Evolutionary conservation across 371 early-diverging fungal species (phyloP).

Genomic region (Amoeboaphelidium protococcarum): DNA sequence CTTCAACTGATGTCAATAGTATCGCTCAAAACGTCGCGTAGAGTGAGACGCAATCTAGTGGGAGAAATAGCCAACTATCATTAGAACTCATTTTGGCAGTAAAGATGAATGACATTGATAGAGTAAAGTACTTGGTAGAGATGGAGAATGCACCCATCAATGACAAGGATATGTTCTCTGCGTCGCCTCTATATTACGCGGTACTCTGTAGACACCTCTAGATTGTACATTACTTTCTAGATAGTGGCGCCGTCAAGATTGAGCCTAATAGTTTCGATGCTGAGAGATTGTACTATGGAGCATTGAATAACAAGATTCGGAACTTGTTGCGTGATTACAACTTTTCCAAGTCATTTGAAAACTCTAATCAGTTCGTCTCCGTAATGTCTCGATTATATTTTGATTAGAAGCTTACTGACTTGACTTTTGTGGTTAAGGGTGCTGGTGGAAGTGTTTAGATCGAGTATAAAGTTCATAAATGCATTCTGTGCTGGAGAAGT

Average conservation of each 20-base stretch:
- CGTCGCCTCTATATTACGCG: constrained; percentile 8
- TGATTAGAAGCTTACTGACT: neutral
- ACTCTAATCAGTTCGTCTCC: neutral
- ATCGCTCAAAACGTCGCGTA: too few species aligned
- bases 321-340: constrained; percentile 3
- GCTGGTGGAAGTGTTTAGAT: too few species aligned
- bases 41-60: too few species aligned
- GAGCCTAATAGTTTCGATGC: constrained; percentile 12
- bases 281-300: constrained; percentile 10
- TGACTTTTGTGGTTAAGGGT: too few species aligned
- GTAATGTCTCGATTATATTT: neutral
- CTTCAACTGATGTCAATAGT: too few species aligned
- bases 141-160: constrained; percentile 10
- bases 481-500: too few species aligned
- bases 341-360: neutral
- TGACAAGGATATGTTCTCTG: constrained; percentile 7
- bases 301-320: constrained; percentile 7
- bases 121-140: constrained; percentile 9
- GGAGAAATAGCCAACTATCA: too few species aligned
- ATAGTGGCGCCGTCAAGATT: constrained; percentile 2
- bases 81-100: too few species aligned
- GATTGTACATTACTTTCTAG: neutral
- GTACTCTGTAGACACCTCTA: constrained; percentile 5
- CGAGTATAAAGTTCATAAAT: too few species aligned
- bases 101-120: too few species aligned